Percentiles rank a stretch among this genome's conserved stretches.
Evolutionary conservation across 805 yeast species (phyloP).

Genomic region (Candida alai): DNA sequence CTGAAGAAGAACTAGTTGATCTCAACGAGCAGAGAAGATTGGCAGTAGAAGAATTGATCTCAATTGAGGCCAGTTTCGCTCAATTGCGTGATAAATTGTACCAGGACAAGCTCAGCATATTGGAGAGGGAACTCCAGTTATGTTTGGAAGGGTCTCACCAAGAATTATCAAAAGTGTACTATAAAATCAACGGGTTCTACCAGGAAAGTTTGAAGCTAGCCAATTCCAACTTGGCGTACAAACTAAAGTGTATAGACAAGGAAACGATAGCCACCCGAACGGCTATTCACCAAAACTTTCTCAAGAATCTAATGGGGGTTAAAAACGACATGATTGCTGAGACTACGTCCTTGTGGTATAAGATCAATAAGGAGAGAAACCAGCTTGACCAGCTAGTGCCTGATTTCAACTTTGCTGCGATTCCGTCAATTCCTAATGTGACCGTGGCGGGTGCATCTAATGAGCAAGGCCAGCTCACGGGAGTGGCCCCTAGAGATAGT

Average conservation of each 20-base stretch:
- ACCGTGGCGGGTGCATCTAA: conserved; percentile 14
- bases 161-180: conserved; percentile 69
- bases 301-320: conserved; percentile 62
- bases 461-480: background rate
- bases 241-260: conserved; percentile 68
- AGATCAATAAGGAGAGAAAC: conserved; percentile 83
- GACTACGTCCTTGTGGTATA: conserved; percentile 87
- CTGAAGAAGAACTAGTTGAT: conserved; percentile 16
- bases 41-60: conserved; percentile 71
- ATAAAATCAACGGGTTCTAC: conserved; percentile 67
- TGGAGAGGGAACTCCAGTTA: conserved; percentile 80
- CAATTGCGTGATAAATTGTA: conserved; percentile 76
- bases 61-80: conserved; percentile 85
- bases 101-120: conserved; percentile 72
- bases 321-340: conserved; percentile 61
- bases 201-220: conserved; percentile 58
- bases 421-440: conserved; percentile 29
- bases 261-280: conserved; percentile 80
- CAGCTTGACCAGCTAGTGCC: conserved; percentile 66
- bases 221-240: conserved; percentile 48
- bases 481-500: conserved; percentile 3
- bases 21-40: conserved; percentile 46
- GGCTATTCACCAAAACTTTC: conserved; percentile 77
- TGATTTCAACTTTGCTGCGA: conserved; percentile 45
- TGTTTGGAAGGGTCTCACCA: conserved; percentile 92